A percentile compares a stretch with the other conserved stretches of the same genome.
phyloP scores from a whole-genome alignment of 2,329 filamentous ascomycete genomes.

The Ascochyta lentis region DNA sequence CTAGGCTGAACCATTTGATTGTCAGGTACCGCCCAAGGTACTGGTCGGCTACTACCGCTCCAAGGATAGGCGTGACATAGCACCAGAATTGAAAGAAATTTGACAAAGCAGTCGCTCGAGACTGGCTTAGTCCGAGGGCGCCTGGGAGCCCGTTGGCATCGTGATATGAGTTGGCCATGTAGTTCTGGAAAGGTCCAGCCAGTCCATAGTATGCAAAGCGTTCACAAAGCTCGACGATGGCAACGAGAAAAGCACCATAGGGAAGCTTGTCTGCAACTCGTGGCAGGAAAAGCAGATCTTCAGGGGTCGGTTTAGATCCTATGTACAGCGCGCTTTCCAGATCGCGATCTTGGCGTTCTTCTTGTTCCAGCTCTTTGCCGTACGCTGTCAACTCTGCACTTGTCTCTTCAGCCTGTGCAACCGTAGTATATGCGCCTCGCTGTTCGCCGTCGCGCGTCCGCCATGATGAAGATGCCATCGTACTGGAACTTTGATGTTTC shows the following conservation, averaged over 20 bases:
- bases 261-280: constrained; percentile 55
- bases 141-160: constrained; percentile 51
- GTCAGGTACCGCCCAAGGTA: constrained; percentile 74
- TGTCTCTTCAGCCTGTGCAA: constrained; percentile 41
- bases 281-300: constrained; percentile 36
- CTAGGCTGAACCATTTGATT: constrained; percentile 68
- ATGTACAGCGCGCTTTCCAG: constrained; percentile 21
- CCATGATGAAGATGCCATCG: constrained; percentile 36
- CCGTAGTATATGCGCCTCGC: constrained; percentile 39
- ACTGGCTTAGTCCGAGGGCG: constrained; percentile 51
- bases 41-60: constrained; percentile 67
- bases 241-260: constrained; percentile 55
- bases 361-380: constrained; percentile 19
- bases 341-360: background rate
- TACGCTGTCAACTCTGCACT: constrained; percentile 25
- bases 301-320: constrained; percentile 34
- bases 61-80: constrained; percentile 56
- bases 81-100: constrained; percentile 59
- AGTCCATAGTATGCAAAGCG: constrained; percentile 56
- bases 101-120: constrained; percentile 54
- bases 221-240: constrained; percentile 58
- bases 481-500: background rate
- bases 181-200: constrained; percentile 58
- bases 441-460: constrained; percentile 20
- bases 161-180: constrained; percentile 53